Percentiles rank a stretch among this genome's conserved stretches.
Conservation (phyloP, 805 yeast species). For the Starmerella vaccinii region DNA sequence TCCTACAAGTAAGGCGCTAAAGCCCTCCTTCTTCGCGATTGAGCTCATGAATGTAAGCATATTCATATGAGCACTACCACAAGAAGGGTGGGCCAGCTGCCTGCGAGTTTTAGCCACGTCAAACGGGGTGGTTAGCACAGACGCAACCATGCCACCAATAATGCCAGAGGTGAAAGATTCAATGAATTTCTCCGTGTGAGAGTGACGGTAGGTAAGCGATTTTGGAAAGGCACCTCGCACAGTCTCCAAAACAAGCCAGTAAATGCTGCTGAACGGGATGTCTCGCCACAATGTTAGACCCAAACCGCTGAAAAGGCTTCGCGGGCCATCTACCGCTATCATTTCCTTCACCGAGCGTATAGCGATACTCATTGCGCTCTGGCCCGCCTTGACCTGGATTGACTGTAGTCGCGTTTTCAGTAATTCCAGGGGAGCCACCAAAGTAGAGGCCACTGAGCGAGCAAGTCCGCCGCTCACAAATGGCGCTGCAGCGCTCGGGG, state of each 20-base stretch:
- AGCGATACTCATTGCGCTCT: constrained; percentile 29
- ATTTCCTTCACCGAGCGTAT: constrained; percentile 45
- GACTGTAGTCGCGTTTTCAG: constrained; percentile 83
- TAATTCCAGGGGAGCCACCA: constrained; percentile 78
- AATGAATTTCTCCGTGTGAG: constrained; percentile 26
- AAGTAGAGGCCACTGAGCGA: constrained; percentile 69
- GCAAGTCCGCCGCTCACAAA: constrained; percentile 78
- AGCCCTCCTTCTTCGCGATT: constrained; percentile 65
- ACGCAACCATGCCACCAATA: constrained; percentile 73
- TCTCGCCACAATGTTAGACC: constrained; percentile 90
- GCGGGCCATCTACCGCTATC: constrained; percentile 46
- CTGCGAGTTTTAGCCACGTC: constrained; percentile 94
- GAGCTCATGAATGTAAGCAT: constrained; percentile 58
- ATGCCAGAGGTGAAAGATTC: constrained; percentile 66
- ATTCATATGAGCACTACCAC: constrained; percentile 28
- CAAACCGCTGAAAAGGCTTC: constrained; percentile 70
- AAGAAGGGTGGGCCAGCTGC: constrained; percentile 47
- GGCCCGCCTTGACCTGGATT: constrained; percentile 39
- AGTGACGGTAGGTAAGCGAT: background rate
- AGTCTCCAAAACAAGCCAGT: constrained; percentile 82
- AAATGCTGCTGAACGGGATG: constrained; percentile 91
- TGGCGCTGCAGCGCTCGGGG: constrained; percentile 45
- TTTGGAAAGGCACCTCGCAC: constrained; percentile 14
- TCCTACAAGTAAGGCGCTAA: constrained; percentile 78
- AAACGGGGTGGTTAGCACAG: constrained; percentile 82